phyloP scores from a whole-genome alignment of 2,329 filamentous ascomycete species.

The Xylariaceae sp. region DNA sequence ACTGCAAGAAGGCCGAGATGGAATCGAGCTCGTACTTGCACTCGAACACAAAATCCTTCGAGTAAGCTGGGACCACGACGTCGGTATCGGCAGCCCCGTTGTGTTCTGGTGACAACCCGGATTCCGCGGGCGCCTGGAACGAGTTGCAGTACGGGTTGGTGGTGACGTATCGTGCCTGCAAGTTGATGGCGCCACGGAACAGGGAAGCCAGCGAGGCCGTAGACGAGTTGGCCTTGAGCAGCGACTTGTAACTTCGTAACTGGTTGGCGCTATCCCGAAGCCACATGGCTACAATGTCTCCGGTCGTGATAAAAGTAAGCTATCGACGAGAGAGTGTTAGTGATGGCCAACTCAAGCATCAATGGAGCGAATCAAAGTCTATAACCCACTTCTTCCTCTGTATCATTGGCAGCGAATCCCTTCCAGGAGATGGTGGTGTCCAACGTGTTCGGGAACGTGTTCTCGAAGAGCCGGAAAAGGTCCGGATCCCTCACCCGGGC shows the following conservation, averaged over 20 bases:
- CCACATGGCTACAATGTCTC: slow-evolving; percentile 92
- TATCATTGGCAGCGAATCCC: slow-evolving; percentile 51
- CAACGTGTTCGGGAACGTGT: slow-evolving; percentile 69
- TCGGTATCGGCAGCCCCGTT: slow-evolving; percentile 59
- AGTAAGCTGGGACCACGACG: slow-evolving; percentile 56
- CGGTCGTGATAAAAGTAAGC: slow-evolving; percentile 76
- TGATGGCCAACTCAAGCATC: slow-evolving; percentile 40
- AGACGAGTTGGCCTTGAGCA: slow-evolving; percentile 51
- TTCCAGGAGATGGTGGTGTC: slow-evolving; percentile 69
- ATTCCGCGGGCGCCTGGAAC: slow-evolving; percentile 81
- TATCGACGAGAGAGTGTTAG: slow-evolving; percentile 25
- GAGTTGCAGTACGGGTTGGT: slow-evolving; percentile 83
- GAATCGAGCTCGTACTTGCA: slow-evolving; percentile 85
- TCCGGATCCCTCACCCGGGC: slow-evolving; percentile 69
- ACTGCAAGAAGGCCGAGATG: slow-evolving; percentile 67
- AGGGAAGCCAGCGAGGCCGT: slow-evolving; percentile 58
- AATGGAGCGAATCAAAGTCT: slow-evolving; percentile 30
- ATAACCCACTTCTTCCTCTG: slow-evolving; percentile 58
- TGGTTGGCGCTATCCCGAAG: slow-evolving; percentile 81
- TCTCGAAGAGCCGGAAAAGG: slow-evolving; percentile 64
- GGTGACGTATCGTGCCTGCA: slow-evolving; percentile 66
- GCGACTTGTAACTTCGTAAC: slow-evolving; percentile 65
- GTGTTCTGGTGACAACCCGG: slow-evolving; percentile 52
- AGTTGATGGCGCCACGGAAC: slow-evolving; percentile 70
- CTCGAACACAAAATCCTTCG: slow-evolving; percentile 65